A percentile compares a stretch with the other conserved stretches of the same genome.
Evolutionary conservation across 106 monocot species (phyloP).

Genomic region (Cymbidium sinense): DNA sequence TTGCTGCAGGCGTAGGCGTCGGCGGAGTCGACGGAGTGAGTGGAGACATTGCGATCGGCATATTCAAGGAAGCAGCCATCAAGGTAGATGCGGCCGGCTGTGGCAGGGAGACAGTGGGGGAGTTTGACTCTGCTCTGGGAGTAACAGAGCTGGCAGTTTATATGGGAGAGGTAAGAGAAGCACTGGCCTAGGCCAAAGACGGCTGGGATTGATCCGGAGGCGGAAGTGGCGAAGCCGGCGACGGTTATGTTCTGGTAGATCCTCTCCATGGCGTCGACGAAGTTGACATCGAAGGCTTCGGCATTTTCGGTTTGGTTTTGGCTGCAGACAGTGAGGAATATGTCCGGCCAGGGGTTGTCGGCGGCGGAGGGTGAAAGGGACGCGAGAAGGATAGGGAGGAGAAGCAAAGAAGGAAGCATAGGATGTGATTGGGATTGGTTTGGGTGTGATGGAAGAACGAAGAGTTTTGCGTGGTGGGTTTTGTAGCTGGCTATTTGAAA

Average conservation of each 20-base stretch:
- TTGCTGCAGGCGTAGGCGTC: constrained; percentile 26
- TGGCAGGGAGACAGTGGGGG: constrained; percentile 31
- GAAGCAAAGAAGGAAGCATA: not conserved
- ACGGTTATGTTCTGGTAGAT: constrained; percentile 23
- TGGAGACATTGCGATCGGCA: constrained; percentile 13
- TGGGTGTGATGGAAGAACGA: too few relatives aligned
- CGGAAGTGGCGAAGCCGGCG: constrained; percentile 10
- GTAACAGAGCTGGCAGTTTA: constrained; percentile 37
- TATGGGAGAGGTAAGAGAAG: constrained; percentile 30
- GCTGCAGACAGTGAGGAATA: constrained; percentile 24
- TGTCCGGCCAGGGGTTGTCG: constrained; percentile 5
- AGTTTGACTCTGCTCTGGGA: constrained; percentile 24
- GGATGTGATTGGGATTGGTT: too few relatives aligned
- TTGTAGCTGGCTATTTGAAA: too few relatives aligned
- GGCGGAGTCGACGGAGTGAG: constrained; percentile 15
- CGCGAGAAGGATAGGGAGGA: constrained; percentile 13
- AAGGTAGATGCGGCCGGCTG: constrained; percentile 22
- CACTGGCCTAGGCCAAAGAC: constrained; percentile 38
- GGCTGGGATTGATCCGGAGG: not conserved
- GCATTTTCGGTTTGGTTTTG: constrained; percentile 3
- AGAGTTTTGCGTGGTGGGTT: too few relatives aligned
- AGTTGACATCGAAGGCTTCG: constrained; percentile 28
- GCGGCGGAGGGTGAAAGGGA: not conserved
- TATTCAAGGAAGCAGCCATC: constrained; percentile 50
- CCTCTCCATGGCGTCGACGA: constrained; percentile 35